Evolutionary conservation across 2,329 filamentous ascomycete species (phyloP), one percentile per base, ranked within the genome.

Genomic region (Exophiala bonariae): DNA sequence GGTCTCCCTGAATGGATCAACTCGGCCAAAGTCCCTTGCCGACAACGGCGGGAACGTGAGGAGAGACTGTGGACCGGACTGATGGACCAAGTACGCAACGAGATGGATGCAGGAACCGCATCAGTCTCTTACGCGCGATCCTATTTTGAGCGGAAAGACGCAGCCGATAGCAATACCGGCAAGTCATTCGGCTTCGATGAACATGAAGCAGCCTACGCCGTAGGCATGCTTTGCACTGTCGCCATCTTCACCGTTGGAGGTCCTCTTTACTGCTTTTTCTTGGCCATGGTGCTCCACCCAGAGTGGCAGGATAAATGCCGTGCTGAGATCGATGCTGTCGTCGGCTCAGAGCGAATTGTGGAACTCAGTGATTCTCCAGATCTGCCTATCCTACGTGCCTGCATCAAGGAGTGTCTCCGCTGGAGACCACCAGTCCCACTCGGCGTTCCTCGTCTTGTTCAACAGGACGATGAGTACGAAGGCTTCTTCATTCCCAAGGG

Each of bases 361-460:
- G 70, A 67, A n/a, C 62, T 76, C 4, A 63, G 67, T 4, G 70
- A 73, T 52, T 63, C 68, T 43, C 47, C 59, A 10, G 54, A 51
- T 19, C 61, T 73, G 2, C 67, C 67, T 2, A 65, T 69, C 38
- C 59, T 71, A 9, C 61, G 68, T 30, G 70, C 70, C 16, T 56
- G 67, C 1, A 66, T 66, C 39, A 70, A 74, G 62, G 71, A 74
- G 62, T 65, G 62, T 9, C 62, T 75, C 30, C 64, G 72, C 45
- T 75, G 72, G 72, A 67, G 72, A 16, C 72, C 72, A 50, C 75
- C 74, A 41, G 74, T 77, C 2, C 71, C 67, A 26, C 16, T 57
- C 71, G 74, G 74, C 35, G 74, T 77, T 19, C 73, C 75, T 3
- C 74, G 76, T 49, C 73, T 76, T 52, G 73, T 72, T 47, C 74